These are phyloP conservation scores for Alternaria arbusti DNA, from an alignment of 2,329 filamentous ascomycete species.

Conservation along the genomic window DNA sequence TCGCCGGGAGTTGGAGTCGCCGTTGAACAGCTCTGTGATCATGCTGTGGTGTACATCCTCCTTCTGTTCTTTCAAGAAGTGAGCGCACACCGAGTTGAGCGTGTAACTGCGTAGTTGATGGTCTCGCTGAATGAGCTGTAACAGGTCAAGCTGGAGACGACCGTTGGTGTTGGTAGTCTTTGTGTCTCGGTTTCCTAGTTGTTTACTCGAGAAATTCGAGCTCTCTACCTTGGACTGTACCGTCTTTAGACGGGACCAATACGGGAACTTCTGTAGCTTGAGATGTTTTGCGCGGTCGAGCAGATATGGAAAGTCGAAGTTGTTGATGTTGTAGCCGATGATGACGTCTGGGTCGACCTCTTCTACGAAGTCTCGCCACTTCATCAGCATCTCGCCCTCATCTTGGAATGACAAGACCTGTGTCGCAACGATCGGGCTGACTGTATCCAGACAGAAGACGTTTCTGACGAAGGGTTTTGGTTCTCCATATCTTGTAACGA, in stretches of 20 bases:
- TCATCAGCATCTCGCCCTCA: constrained; percentile 88
- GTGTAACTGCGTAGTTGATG: constrained; percentile 97
- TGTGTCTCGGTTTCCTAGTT: constrained; percentile 95
- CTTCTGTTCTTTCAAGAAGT: constrained; percentile 96
- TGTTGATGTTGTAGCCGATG: constrained; percentile 97
- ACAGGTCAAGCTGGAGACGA: constrained; percentile 85
- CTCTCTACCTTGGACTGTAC: constrained; percentile 75
- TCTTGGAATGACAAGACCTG: constrained; percentile 83
- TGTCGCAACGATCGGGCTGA: constrained; percentile 92
- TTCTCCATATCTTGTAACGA: constrained; percentile 93
- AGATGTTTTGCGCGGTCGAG: constrained; percentile 86
- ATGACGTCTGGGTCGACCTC: constrained; percentile 95
- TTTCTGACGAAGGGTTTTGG: constrained; percentile 95
- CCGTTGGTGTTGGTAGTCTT: constrained; percentile 96
- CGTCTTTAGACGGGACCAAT: constrained; percentile 80
- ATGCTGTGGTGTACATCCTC: constrained; percentile 99
- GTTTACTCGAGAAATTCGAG: constrained; percentile 93
- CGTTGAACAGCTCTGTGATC: constrained; percentile 98
- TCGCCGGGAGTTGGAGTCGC: constrained; percentile 88
- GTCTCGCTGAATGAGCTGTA: constrained; percentile 95
- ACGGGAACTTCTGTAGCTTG: constrained; percentile 80
- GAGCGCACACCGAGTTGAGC: constrained; percentile 91
- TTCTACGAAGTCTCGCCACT: constrained; percentile 89
- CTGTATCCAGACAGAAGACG: constrained; percentile 92
- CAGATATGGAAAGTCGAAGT: constrained; percentile 98